Percentiles rank a stretch among this genome's conserved stretches.
These are phyloP conservation scores for Fusarium tuaranense DNA, from an alignment of 2,329 filamentous ascomycete genomes.

Conservation along the genomic window DNA sequence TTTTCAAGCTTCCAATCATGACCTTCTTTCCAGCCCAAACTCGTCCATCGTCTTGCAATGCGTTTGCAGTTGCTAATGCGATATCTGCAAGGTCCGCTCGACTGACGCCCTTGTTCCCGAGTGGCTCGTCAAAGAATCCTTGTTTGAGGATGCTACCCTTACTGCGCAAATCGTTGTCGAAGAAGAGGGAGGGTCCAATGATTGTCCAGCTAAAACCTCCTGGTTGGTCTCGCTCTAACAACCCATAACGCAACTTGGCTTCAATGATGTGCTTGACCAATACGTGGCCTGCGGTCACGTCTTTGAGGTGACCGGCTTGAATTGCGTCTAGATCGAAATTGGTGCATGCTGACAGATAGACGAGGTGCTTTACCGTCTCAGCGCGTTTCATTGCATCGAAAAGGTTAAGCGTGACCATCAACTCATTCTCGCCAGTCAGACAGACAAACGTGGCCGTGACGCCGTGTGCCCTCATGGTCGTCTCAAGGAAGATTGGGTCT, in stretches of 20 bases:
- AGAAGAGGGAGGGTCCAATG: slow-evolving; percentile 25
- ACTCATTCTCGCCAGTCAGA: slow-evolving; percentile 21
- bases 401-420: slow-evolving; percentile 30
- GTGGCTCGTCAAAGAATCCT: slow-evolving; percentile 23
- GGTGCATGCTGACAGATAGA: slow-evolving; percentile 19
- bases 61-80: slow-evolving; percentile 18
- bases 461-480: not conserved
- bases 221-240: not conserved
- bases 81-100: slow-evolving; percentile 24
- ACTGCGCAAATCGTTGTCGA: slow-evolving; percentile 22
- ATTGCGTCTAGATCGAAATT: slow-evolving; percentile 20
- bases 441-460: slow-evolving; percentile 20
- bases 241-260: slow-evolving; percentile 23
- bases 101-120: slow-evolving; percentile 22
- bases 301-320: not conserved
- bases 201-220: slow-evolving; percentile 31
- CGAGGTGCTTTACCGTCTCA: slow-evolving; percentile 21
- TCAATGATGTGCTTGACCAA: slow-evolving; percentile 27
- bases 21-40: slow-evolving; percentile 25
- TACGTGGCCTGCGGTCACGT: slow-evolving; percentile 17
- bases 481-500: slow-evolving; percentile 17
- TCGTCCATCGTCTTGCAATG: slow-evolving; percentile 17
- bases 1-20: slow-evolving; percentile 24
- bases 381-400: slow-evolving; percentile 16
- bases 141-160: slow-evolving; percentile 16